Base-by-base conservation (phyloP, 164 flowering plant species). In the Pachysandra terminalis region DNA sequence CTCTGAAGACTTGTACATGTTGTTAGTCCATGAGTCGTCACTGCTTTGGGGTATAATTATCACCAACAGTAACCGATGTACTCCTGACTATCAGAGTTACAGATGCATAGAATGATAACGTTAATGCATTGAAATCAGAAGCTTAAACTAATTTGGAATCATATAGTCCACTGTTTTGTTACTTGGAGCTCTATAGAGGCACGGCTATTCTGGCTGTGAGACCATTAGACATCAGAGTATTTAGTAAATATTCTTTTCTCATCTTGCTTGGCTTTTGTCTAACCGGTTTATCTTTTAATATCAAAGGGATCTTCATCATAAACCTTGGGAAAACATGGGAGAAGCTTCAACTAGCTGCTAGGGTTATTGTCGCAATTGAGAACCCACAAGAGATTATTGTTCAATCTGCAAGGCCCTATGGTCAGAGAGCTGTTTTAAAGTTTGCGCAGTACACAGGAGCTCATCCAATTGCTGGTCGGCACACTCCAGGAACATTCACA, bases 341-440 rank as follows among this genome's bases (percentile, higher is more conserved):
- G 65, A 91, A 91, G 77, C 90, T 91, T 17, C 84, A 81, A 67
- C 61, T 91, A 66, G 97, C 97, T 27, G 97, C 97, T 0, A 83
- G 97, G 72, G 86, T 83, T 10, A 92, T 92, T 69, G 96, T 90
- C 70, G 96, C 86, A 0, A 88, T 91, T 24, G 97, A 91, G 78
- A 88, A 86, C 59, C 93, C 96, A 15, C 79, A 85, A 74, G 97
- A 91, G 67, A 91, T 91, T 19, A 90, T 91, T 72, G 97, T 90
- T 22, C 97, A 91, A 72, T 89, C 95, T 74, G 97, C 97, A 9
- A 84, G 96, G 74, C 97, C 97, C 0, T 91, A 91, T 82, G 97
- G 97, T 40, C 97, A 91, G 81, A 79, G 96, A 45, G 96, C 96
- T 66, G 89, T 90, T 3, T 66, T 90, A 71, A 90, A 90, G 76